Evolutionary conservation across 2,329 filamentous ascomycete genomes (phyloP).

Genomic region (Colletotrichum lupini): DNA sequence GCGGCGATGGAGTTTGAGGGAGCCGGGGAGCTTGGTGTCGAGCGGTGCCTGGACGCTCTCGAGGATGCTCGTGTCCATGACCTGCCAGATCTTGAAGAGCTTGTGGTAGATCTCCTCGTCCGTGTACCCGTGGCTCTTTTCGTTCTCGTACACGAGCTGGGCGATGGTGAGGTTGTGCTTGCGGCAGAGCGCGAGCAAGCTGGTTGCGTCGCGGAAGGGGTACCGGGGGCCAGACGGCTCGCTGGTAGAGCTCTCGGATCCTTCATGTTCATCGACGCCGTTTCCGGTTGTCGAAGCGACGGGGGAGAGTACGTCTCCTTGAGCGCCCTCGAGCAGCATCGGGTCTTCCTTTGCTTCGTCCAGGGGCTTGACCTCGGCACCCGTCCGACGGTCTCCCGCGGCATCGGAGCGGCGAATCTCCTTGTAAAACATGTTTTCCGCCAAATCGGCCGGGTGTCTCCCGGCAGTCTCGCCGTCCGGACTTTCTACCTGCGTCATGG

Average conservation of each 20-base stretch:
- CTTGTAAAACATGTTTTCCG: conserved; percentile 64
- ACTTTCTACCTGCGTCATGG: conserved; percentile 38
- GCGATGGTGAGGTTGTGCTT: conserved; percentile 64
- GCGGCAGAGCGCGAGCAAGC: conserved; percentile 57
- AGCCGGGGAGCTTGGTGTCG: conserved; percentile 55
- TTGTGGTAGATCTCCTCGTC: conserved; percentile 61
- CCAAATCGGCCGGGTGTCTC: conserved; percentile 57
- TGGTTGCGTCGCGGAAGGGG: conserved; percentile 58
- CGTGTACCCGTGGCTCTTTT: conserved; percentile 61
- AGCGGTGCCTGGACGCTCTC: conserved; percentile 59
- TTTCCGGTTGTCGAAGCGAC: background rate
- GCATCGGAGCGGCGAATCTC: conserved; percentile 59
- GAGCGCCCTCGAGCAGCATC: conserved; percentile 7
- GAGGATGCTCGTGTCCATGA: conserved; percentile 63
- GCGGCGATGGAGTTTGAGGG: conserved; percentile 58
- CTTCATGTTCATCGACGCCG: conserved; percentile 1
- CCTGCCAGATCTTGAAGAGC: conserved; percentile 60
- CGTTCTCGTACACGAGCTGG: conserved; percentile 63
- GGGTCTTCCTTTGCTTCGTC: conserved; percentile 37
- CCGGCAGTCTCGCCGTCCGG: conserved; percentile 20
- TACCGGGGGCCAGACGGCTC: conserved; percentile 49
- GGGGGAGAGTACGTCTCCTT: background rate
- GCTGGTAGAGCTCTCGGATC: conserved; percentile 30
- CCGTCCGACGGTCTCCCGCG: conserved; percentile 56
- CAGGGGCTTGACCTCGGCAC: conserved; percentile 53